Percentiles rank a stretch among this genome's conserved stretches.
Evolutionary conservation across 2,329 filamentous ascomycete species (phyloP).

Genomic region (Fusarium luffae): DNA sequence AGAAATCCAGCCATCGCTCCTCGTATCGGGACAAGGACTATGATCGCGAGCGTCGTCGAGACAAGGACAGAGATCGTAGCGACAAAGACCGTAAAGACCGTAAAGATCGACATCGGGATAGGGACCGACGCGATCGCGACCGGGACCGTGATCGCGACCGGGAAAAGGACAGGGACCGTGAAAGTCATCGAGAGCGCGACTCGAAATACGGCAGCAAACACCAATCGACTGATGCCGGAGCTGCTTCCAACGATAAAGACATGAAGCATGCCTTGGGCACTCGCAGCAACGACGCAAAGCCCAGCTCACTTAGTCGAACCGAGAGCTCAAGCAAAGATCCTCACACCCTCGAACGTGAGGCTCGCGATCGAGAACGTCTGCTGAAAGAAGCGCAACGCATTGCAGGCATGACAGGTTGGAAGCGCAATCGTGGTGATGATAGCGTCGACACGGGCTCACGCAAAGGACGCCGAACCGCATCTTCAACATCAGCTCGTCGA

Average conservation of each 20-base stretch:
- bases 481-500: constrained; percentile 51
- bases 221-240: constrained; percentile 42
- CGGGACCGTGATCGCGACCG: constrained; percentile 49
- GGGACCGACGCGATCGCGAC: constrained; percentile 49
- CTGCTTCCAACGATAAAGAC: constrained; percentile 52
- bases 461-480: constrained; percentile 53
- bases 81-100: constrained; percentile 55
- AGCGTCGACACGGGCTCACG: constrained; percentile 55
- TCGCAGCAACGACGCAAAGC: constrained; percentile 55
- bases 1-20: constrained; percentile 48
- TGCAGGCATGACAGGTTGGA: constrained; percentile 62
- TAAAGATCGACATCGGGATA: constrained; percentile 54
- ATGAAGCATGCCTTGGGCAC: constrained; percentile 58
- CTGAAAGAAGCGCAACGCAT: constrained; percentile 76
- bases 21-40: constrained; percentile 52
- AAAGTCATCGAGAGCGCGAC: constrained; percentile 45
- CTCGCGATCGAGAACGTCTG: constrained; percentile 72
- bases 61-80: constrained; percentile 53
- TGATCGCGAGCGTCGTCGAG: constrained; percentile 54
- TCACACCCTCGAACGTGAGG: constrained; percentile 77
- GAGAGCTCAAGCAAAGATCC: constrained; percentile 49
- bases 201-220: constrained; percentile 50
- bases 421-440: constrained; percentile 61
- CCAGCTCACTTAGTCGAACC: constrained; percentile 47
- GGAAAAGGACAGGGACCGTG: constrained; percentile 49